phyloP scores from a whole-genome alignment of 331 rosid species.

The Ulmus americana region DNA sequence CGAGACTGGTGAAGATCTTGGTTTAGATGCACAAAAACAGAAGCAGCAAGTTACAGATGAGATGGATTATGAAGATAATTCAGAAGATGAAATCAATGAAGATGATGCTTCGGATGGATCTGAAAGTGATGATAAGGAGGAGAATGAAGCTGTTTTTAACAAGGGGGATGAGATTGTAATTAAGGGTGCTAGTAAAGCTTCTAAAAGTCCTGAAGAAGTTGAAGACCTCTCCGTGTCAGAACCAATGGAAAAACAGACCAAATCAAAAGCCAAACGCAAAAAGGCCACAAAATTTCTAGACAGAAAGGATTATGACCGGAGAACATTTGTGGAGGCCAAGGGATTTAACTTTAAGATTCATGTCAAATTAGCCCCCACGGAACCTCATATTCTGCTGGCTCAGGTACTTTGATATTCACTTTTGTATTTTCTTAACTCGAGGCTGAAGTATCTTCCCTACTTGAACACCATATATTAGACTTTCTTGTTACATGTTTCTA shows the following conservation, averaged over 20 bases:
- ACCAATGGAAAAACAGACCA: conserved; percentile 22
- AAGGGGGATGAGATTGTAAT: conserved; percentile 30
- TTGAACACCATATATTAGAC: background rate
- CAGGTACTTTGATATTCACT: conserved; percentile 47
- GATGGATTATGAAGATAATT: conserved; percentile 81
- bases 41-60: conserved; percentile 65
- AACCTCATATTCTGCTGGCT: conserved; percentile 70
- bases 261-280: conserved; percentile 22
- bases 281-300: conserved; percentile 19
- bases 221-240: conserved; percentile 18
- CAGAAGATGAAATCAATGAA: conserved; percentile 45
- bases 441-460: background rate
- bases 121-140: conserved; percentile 35
- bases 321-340: conserved; percentile 45
- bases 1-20: conserved; percentile 56
- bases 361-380: conserved; percentile 42
- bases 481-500: background rate
- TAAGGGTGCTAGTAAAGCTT: conserved; percentile 21
- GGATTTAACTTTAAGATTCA: conserved; percentile 66
- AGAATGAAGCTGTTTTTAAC: conserved; percentile 30
- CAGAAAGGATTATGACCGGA: conserved; percentile 40
- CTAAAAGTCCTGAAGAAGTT: conserved; percentile 24
- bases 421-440: background rate
- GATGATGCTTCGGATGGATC: conserved; percentile 41
- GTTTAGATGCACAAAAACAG: conserved; percentile 60